These are phyloP conservation scores for Geoglossum glabrum DNA, from an alignment of 495 filamentous ascomycete species.

Conservation along the genomic window DNA sequence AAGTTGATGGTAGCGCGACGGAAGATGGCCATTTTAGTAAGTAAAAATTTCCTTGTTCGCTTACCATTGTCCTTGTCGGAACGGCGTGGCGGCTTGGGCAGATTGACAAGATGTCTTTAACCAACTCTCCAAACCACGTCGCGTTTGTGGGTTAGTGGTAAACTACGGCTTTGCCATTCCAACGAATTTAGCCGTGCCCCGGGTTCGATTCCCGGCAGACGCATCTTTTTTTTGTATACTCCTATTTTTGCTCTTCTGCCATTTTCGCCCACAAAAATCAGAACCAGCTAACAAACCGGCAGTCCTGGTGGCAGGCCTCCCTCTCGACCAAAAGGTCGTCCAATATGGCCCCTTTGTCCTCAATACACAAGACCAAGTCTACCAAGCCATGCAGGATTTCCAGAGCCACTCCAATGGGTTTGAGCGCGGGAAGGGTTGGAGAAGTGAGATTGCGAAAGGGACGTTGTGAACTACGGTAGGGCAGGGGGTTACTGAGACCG, in stretches of 20 bases:
- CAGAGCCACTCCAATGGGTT: slow-evolving; percentile 75
- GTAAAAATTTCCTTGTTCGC: slow-evolving; percentile 1
- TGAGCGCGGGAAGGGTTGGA: slow-evolving; percentile 65
- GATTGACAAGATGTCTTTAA: neutral
- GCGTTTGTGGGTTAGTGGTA: slow-evolving; percentile 3
- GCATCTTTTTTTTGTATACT: neutral
- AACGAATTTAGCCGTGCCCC: neutral
- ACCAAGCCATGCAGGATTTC: slow-evolving; percentile 79
- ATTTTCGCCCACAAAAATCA: neutral
- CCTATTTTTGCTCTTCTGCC: slow-evolving; percentile 3
- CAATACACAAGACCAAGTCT: slow-evolving; percentile 64
- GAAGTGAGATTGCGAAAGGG: slow-evolving; percentile 83
- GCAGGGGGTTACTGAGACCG: neutral
- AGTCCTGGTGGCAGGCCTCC: slow-evolving; percentile 66
- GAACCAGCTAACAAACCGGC: neutral
- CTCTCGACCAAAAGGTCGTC: slow-evolving; percentile 77
- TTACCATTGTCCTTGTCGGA: neutral
- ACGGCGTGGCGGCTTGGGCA: neutral
- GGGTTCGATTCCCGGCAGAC: slow-evolving; percentile 3
- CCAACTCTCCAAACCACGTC: neutral
- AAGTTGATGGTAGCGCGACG: slow-evolving; percentile 47
- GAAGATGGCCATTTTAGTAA: slow-evolving; percentile 41
- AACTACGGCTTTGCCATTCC: slow-evolving; percentile 1
- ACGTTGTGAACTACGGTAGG: neutral
- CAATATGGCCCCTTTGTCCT: slow-evolving; percentile 95